phyloP scores from a whole-genome alignment of 495 filamentous ascomycete genomes.

The Talaromyces trachyspermus region DNA sequence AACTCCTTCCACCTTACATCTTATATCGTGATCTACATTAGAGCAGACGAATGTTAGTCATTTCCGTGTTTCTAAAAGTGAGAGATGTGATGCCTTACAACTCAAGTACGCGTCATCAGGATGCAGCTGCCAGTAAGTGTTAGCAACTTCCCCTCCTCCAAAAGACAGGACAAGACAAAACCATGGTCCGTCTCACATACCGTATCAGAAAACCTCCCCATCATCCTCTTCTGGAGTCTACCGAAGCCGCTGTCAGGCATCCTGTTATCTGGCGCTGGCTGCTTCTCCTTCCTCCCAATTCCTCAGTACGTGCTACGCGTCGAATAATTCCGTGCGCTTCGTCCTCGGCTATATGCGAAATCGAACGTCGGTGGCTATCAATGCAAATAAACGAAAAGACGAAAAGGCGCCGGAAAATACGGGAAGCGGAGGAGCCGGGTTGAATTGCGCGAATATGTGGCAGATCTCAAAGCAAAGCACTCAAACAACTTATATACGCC shows the following conservation, averaged over 20 bases:
- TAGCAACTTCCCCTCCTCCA: constrained; percentile 7
- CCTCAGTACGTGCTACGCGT: not conserved
- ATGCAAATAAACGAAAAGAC: not conserved
- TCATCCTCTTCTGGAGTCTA: constrained; percentile 36
- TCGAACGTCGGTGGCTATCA: no score
- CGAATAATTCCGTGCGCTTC: not conserved
- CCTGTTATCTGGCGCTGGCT: not conserved
- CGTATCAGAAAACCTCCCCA: constrained; percentile 34
- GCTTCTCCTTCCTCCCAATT: not conserved
- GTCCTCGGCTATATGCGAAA: no score
- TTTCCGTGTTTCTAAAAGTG: constrained; percentile 1
- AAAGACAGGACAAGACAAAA: no score
- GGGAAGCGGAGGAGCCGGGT: no score
- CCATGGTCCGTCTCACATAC: constrained; percentile 17
- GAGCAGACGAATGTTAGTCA: constrained; percentile 9
- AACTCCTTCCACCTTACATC: constrained; percentile 51
- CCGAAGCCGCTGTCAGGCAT: constrained; percentile 36
- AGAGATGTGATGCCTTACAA: constrained; percentile 44
- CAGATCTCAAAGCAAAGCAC: no score
- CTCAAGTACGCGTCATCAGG: constrained; percentile 68
- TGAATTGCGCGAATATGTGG: no score
- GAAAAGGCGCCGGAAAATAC: no score
- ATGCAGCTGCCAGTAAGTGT: constrained; percentile 37
- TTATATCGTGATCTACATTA: constrained; percentile 66
- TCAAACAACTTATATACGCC: no score